Evolutionary conservation across 2,329 filamentous ascomycete species (phyloP).

Genomic region (Colletotrichum acutatum): DNA sequence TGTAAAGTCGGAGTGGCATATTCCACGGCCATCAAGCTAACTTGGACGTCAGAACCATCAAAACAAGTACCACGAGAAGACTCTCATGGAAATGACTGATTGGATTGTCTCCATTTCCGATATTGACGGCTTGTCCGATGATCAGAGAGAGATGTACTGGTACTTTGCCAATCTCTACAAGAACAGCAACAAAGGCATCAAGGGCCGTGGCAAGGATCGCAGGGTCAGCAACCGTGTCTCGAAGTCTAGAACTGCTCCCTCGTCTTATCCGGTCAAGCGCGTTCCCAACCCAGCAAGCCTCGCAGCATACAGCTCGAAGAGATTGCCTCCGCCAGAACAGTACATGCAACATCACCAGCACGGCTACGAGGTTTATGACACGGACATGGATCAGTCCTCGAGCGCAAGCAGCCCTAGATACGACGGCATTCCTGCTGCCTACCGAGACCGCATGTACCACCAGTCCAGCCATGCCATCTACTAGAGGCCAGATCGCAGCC

Average conservation of each 20-base stretch:
- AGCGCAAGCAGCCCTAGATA: slow-evolving; percentile 34
- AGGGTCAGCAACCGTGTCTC: slow-evolving; percentile 60
- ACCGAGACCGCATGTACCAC: slow-evolving; percentile 31
- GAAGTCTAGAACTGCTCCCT: slow-evolving; percentile 37
- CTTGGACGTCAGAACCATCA: slow-evolving; percentile 77
- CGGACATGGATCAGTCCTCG: slow-evolving; percentile 34
- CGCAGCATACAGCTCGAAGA: slow-evolving; percentile 33
- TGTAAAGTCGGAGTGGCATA: slow-evolving; percentile 21
- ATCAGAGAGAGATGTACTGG: slow-evolving; percentile 81
- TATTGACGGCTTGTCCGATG: slow-evolving; percentile 70
- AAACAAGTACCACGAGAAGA: slow-evolving; percentile 90
- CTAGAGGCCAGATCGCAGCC: not conserved
- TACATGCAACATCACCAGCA: slow-evolving; percentile 33
- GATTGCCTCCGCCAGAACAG: slow-evolving; percentile 29
- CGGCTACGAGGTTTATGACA: slow-evolving; percentile 32
- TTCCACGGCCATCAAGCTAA: not conserved
- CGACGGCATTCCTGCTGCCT: slow-evolving; percentile 12
- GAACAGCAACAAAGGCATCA: slow-evolving; percentile 98
- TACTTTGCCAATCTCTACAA: slow-evolving; percentile 94
- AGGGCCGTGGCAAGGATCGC: slow-evolving; percentile 89
- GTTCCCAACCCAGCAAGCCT: slow-evolving; percentile 28
- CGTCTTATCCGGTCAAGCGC: slow-evolving; percentile 32
- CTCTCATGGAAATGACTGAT: slow-evolving; percentile 74
- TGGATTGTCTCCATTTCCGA: slow-evolving; percentile 75
- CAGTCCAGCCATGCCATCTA: slow-evolving; percentile 26